Percentiles rank a stretch among this genome's conserved stretches.
Conservation (phyloP, 148 eudicot species). For the Chenopodium berlandieri region DNA sequence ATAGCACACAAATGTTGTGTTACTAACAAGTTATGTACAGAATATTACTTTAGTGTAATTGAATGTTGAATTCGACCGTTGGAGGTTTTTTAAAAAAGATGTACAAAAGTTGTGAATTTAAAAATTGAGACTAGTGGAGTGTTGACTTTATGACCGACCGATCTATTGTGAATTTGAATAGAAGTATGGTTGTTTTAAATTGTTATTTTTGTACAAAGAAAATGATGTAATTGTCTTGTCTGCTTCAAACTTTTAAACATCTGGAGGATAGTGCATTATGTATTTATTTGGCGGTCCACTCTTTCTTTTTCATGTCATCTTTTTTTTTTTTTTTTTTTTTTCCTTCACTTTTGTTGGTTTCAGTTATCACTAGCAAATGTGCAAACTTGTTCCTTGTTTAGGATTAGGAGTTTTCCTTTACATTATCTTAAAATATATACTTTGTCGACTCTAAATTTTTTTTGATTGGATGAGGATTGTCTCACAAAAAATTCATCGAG, state of each 20-base stretch:
- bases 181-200: neutral
- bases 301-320: neutral
- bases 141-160: neutral
- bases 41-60: no score
- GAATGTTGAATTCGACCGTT: slow-evolving; percentile 7
- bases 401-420: neutral
- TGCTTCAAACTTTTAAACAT: neutral
- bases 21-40: no score
- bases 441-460: no score
- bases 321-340: neutral
- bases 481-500: no score
- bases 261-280: neutral
- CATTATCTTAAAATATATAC: neutral
- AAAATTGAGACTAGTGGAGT: slow-evolving; percentile 12
- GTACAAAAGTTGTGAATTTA: neutral
- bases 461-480: no score
- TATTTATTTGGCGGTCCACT: slow-evolving; percentile 1
- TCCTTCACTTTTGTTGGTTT: neutral
- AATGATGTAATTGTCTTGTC: slow-evolving; percentile 7
- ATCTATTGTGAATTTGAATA: neutral
- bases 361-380: neutral
- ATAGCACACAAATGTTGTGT: no score
- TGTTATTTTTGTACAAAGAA: neutral
- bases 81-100: neutral
- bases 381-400: neutral